Percentiles rank a stretch among this genome's conserved stretches.
These are phyloP conservation scores for Cutaneotrichosporon mucoides DNA, from an alignment of 1,284 basidiomycete genomes.

Conservation along the genomic window DNA sequence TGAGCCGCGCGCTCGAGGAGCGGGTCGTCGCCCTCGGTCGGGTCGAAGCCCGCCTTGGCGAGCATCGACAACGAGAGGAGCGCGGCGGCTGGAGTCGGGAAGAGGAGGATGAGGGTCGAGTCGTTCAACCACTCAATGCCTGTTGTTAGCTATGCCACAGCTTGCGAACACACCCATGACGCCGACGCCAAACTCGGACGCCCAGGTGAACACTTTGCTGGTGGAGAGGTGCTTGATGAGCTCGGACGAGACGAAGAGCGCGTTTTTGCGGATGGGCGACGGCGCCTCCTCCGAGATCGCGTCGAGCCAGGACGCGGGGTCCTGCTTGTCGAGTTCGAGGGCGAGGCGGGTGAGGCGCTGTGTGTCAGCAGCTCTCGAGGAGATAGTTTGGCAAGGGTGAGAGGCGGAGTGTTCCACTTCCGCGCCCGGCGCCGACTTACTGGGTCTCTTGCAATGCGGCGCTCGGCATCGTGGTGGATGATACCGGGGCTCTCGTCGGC, in stretches of 20 bases:
- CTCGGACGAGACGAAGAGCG: slow-evolving; percentile 37
- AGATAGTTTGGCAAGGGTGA: too few species aligned
- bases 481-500: slow-evolving; percentile 42
- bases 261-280: slow-evolving; percentile 31
- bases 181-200: slow-evolving; percentile 33
- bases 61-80: slow-evolving; percentile 37
- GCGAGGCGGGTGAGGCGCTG: slow-evolving; percentile 37
- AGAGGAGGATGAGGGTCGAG: slow-evolving; percentile 39
- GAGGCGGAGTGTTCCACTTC: too few species aligned
- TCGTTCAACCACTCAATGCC: slow-evolving; percentile 49
- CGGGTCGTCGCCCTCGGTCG: slow-evolving; percentile 43
- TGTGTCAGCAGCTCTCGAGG: too few species aligned
- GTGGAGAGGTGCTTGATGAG: slow-evolving; percentile 44
- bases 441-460: slow-evolving; percentile 32
- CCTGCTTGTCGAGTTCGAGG: slow-evolving; percentile 36
- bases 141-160: slow-evolving; percentile 9
- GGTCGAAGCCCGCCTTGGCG: slow-evolving; percentile 45
- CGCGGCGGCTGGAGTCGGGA: slow-evolving; percentile 31
- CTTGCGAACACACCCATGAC: slow-evolving; percentile 32
- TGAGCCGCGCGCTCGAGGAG: slow-evolving; percentile 40
- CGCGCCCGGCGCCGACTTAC: slow-evolving; percentile 19
- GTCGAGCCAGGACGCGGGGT: slow-evolving; percentile 42
- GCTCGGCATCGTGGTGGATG: slow-evolving; percentile 32
- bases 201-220: slow-evolving; percentile 42
- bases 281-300: slow-evolving; percentile 26